Conservation (phyloP, 2,329 filamentous ascomycete species). For the Tolypocladium cylindrosporum region DNA sequence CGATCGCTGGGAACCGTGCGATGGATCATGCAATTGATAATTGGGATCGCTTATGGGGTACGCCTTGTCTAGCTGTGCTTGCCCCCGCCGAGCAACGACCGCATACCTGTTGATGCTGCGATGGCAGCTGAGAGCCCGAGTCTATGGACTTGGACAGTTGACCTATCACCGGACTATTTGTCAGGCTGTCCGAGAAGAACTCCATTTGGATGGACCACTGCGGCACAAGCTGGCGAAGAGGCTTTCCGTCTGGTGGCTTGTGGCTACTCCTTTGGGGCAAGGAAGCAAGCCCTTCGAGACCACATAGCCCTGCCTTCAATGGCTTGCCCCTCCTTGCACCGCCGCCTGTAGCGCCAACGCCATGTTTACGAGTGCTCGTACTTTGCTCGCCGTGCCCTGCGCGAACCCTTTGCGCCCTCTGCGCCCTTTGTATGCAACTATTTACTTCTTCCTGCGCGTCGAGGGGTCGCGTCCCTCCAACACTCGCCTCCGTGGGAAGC, state of each 20-base stretch:
- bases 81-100: background rate
- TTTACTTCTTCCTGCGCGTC: background rate
- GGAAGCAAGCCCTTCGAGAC: background rate
- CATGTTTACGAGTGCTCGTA: too few relatives aligned
- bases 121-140: background rate
- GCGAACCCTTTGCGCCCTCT: background rate
- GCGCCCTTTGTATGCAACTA: background rate
- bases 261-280: background rate
- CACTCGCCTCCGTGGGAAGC: background rate
- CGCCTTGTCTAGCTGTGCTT: background rate
- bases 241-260: background rate
- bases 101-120: background rate
- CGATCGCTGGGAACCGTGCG: background rate
- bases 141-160: background rate
- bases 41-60: background rate
- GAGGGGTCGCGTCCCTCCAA: background rate
- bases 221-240: background rate
- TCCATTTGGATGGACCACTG: background rate
- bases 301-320: background rate
- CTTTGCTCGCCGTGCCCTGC: background rate
- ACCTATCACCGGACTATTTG: background rate
- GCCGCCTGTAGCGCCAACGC: too few relatives aligned
- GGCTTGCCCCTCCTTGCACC: background rate
- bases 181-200: background rate
- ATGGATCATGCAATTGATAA: background rate